Base-by-base conservation (phyloP, 352 stramenopile genomes). In the Globisporangium rhizosaccharum region DNA sequence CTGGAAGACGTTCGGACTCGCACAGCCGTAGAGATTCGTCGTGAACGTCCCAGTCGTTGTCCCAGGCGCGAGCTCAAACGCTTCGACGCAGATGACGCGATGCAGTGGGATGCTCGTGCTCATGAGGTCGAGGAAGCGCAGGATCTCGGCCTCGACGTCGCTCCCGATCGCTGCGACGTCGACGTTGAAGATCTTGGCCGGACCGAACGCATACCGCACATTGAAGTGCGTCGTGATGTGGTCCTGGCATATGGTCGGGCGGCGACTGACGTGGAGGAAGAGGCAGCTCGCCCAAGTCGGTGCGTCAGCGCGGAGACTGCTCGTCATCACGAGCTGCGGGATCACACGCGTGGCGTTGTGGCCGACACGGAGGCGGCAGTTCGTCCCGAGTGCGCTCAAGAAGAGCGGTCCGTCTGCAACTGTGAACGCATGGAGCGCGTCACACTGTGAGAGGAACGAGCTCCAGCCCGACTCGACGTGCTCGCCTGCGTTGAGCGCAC, bases 381-480 rank as follows among this genome's bases (percentile, higher is more conserved):
- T 68, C 14, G 14, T 59, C 4, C 42, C 61, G 42, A 72, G 37
- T 1, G 57, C 57, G 25, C 66, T 58, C 14, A 72, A 45, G 41
- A 72, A 72, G 51, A 72, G 60, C 48, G n/a, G 4, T 12, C 56
- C 50, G 2, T 45, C 60, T n/a, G 33, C 49, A 2, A 37, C 55
- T 17, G 47, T 59, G 49, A 68, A 66, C 25, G 61, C 41, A 3
- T 37, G 52, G 7, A 72, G 23, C 11, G 46, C 48, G 2, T 68
- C 53, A 25, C 56, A 68, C 33, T 65, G 65, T 1, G 65, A 65
- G 6, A 69, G 54, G 33, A 63, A 67, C 49, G 56, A 71, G 50
- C 55, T 45, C 63, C 63, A 69, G 11, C 63, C 61, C 9, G 60
- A 71, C 3, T 17, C 26, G 17, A 51, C 28, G 45, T 65, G 20